phyloP scores from a whole-genome alignment of 2,329 filamentous ascomycete genomes.

The Akanthomyces lecanii region DNA sequence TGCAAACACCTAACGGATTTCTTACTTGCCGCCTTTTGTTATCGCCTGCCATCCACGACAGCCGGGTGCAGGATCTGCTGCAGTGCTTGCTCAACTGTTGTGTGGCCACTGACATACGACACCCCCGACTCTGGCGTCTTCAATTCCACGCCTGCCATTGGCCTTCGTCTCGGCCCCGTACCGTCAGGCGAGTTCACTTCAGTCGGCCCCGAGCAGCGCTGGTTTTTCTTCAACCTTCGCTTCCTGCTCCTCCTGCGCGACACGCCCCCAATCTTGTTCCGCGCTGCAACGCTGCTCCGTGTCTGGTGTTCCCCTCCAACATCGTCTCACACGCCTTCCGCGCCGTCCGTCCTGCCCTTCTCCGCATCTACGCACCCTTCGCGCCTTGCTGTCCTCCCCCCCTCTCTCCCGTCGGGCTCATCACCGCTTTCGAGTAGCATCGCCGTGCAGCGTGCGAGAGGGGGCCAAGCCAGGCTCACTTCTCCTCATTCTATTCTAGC shows the following conservation, averaged over 20 bases:
- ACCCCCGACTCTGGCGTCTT: background rate
- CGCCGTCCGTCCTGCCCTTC: conserved; percentile 5
- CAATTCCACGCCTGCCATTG: conserved; percentile 7
- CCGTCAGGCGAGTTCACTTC: background rate
- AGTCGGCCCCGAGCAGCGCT: background rate
- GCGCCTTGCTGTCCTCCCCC: background rate
- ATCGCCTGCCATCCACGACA: background rate
- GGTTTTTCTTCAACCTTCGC: background rate
- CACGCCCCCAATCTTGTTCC: conserved; percentile 8
- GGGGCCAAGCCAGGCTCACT: conserved; percentile 9
- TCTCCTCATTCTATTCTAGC: conserved; percentile 17
- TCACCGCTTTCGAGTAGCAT: conserved; percentile 14
- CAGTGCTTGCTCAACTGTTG: background rate
- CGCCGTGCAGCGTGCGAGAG: conserved; percentile 9
- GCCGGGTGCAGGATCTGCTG: background rate
- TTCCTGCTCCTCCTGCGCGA: background rate
- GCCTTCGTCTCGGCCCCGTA: conserved; percentile 1
- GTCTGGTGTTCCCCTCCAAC: conserved; percentile 4
- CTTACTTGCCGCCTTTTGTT: background rate
- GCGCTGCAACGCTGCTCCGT: background rate
- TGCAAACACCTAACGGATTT: background rate
- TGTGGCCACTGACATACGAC: background rate
- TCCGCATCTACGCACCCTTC: conserved; percentile 13
- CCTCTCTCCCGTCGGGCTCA: conserved; percentile 8
- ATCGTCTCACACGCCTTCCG: conserved; percentile 2